Conservation (phyloP, 805 yeast genomes). For the Kuraishia molischiana region DNA sequence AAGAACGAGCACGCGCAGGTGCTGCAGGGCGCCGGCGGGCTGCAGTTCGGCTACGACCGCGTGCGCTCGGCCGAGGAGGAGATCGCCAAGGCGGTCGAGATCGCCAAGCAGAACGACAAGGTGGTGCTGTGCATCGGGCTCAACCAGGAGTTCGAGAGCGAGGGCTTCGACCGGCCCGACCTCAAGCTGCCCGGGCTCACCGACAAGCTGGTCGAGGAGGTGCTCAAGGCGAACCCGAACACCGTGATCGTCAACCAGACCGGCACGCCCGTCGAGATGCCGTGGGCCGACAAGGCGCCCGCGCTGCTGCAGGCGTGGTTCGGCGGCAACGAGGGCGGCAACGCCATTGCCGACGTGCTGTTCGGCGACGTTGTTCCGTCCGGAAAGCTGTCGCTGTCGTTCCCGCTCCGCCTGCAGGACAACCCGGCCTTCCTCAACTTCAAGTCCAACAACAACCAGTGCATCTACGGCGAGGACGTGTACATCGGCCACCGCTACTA, state of each 20-base stretch:
- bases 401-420: constrained; percentile 23
- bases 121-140: constrained; percentile 26
- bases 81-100: constrained; percentile 18
- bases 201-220: constrained; percentile 21
- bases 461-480: constrained; percentile 34
- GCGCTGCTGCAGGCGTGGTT: constrained; percentile 25
- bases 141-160: constrained; percentile 30
- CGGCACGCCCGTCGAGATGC: constrained; percentile 30
- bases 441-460: constrained; percentile 24
- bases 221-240: constrained; percentile 22
- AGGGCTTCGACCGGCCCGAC: constrained; percentile 27
- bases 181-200: constrained; percentile 26
- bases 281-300: constrained; percentile 25
- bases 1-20: constrained; percentile 4
- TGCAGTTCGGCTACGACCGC: constrained; percentile 10
- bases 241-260: constrained; percentile 28
- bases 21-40: constrained; percentile 11
- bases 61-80: constrained; percentile 6
- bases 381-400: constrained; percentile 31
- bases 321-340: constrained; percentile 31
- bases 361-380: constrained; percentile 33
- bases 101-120: constrained; percentile 23
- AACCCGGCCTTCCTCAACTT: constrained; percentile 26
- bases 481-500: constrained; percentile 34
- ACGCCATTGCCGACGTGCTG: constrained; percentile 31